Percentiles rank a stretch among this genome's conserved stretches.
These are phyloP conservation scores for Populus tremula DNA, from an alignment of 345 rosid species.

Conservation along the genomic window DNA sequence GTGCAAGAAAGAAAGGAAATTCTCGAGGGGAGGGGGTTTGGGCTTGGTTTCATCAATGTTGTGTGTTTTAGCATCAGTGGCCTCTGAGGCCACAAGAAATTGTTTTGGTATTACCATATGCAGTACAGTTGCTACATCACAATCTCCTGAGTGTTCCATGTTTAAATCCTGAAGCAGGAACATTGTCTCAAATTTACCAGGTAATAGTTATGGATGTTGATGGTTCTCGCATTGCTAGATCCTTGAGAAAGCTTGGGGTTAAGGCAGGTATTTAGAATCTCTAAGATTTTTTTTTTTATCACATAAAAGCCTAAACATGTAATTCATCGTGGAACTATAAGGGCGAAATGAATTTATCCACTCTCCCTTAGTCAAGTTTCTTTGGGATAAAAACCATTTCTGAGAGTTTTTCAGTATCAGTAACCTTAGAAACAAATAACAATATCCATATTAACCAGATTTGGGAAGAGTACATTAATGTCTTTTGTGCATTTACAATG, in stretches of 20 bases:
- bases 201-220: constrained; percentile 92
- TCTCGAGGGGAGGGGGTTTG: not conserved
- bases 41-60: constrained; percentile 2
- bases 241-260: constrained; percentile 80
- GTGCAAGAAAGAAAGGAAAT: not conserved
- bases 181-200: constrained; percentile 51
- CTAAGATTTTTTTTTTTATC: constrained; percentile 8
- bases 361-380: not conserved
- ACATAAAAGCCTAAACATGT: not conserved
- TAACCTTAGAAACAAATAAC: not conserved
- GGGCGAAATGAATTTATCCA: not conserved
- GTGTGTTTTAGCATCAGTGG: not conserved
- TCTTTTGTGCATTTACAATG: not conserved
- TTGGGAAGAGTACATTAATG: not conserved
- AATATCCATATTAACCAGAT: not conserved
- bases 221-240: constrained; percentile 81
- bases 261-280: constrained; percentile 46
- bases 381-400: not conserved
- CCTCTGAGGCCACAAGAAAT: not conserved
- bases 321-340: not conserved
- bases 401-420: not conserved
- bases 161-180: not conserved
- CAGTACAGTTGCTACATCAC: not conserved
- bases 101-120: not conserved
- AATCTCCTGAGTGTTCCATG: not conserved